Evolutionary conservation across 306 rosid species (phyloP).

Genomic region (Prunus mongolica): DNA sequence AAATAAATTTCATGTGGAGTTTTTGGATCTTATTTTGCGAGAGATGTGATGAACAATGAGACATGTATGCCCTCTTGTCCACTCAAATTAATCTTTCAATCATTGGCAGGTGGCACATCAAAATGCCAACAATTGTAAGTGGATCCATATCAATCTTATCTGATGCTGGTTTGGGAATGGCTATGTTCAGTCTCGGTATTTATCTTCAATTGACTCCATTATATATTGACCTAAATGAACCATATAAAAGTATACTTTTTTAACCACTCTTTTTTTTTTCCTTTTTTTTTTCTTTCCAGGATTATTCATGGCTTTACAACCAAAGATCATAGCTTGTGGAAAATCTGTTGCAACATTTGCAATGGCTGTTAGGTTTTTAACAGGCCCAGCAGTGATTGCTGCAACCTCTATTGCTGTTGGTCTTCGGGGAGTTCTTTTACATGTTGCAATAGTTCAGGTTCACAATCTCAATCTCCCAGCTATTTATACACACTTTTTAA

Average conservation of each 20-base stretch:
- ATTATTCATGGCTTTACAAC: slow-evolving; percentile 90
- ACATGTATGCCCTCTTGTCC: no score
- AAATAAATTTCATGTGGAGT: neutral
- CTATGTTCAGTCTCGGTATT: slow-evolving; percentile 87
- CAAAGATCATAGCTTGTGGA: slow-evolving; percentile 85
- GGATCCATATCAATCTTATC: slow-evolving; percentile 85
- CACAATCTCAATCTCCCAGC: neutral
- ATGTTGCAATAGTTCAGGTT: slow-evolving; percentile 88
- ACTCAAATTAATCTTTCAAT: neutral
- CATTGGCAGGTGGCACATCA: slow-evolving; percentile 55
- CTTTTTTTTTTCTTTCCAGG: slow-evolving; percentile 29
- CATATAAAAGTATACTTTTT: neutral
- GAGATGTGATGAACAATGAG: neutral
- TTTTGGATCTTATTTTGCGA: neutral
- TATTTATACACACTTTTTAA: neutral
- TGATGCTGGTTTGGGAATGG: slow-evolving; percentile 93
- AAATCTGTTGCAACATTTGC: slow-evolving; percentile 84
- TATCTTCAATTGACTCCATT: neutral
- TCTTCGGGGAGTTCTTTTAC: slow-evolving; percentile 76
- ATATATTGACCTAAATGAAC: neutral
- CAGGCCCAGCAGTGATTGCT: slow-evolving; percentile 88
- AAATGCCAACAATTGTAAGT: slow-evolving; percentile 76
- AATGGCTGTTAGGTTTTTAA: slow-evolving; percentile 89
- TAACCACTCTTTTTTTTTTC: no score
- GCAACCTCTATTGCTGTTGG: slow-evolving; percentile 75